phyloP scores from a whole-genome alignment of 768 basidiomycete species.

The Candolleomyces eurysporus region DNA sequence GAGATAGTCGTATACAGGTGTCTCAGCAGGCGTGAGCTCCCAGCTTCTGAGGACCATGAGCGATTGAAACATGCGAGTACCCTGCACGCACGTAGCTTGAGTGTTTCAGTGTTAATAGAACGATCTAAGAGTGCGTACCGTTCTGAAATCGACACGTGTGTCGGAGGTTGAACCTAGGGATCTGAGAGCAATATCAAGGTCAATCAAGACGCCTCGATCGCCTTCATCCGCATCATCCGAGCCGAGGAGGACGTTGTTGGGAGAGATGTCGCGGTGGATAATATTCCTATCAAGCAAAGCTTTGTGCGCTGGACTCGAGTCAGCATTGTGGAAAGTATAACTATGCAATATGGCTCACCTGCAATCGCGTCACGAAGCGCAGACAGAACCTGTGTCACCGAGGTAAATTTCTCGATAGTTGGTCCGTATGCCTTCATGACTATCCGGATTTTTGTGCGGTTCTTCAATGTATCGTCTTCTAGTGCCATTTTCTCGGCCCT shows the following conservation, averaged over 20 bases:
- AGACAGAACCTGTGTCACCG: background rate
- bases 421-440: conserved; percentile 10
- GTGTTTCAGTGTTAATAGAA: background rate
- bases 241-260: conserved; percentile 1
- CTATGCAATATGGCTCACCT: background rate
- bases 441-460: background rate
- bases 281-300: background rate
- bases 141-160: background rate
- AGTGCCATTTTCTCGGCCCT: too few relatives aligned
- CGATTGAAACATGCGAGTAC: conserved; percentile 2
- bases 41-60: background rate
- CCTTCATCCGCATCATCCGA: background rate
- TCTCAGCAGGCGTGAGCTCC: background rate
- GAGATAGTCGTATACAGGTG: background rate
- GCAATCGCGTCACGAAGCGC: conserved; percentile 11
- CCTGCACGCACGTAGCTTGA: background rate
- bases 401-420: conserved; percentile 1
- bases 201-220: conserved; percentile 1
- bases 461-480: background rate
- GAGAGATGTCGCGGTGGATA: conserved; percentile 2
- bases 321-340: too few relatives aligned
- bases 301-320: background rate
- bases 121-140: background rate
- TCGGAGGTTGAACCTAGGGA: background rate
- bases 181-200: conserved; percentile 3